Conservation (phyloP, 75 land plant species). For the Sequoiadendron giganteum region DNA sequence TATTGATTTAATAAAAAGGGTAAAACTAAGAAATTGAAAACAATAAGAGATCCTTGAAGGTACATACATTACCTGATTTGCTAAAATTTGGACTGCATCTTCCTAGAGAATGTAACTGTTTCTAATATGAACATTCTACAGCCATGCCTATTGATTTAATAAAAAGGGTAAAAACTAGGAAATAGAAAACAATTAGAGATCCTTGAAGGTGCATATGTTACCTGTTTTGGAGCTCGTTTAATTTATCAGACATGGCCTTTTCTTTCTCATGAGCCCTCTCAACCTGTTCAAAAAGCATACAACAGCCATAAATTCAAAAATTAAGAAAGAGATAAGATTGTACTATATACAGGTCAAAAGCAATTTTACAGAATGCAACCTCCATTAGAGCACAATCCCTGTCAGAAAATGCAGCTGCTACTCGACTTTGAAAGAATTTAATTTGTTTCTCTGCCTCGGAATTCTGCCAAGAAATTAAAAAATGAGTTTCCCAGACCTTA, state of each 20-base stretch:
- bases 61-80: conserved; percentile 48
- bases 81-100: too few relatives aligned
- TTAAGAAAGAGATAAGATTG: background rate
- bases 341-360: background rate
- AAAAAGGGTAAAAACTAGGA: background rate
- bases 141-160: background rate
- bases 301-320: background rate
- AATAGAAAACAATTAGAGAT: background rate
- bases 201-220: conserved; percentile 20
- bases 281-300: conserved; percentile 35
- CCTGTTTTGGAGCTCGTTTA: conserved; percentile 47
- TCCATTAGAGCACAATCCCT: conserved; percentile 77
- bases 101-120: background rate
- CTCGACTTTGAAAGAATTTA: conserved; percentile 82
- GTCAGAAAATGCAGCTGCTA: conserved; percentile 90
- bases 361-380: conserved; percentile 31
- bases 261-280: conserved; percentile 70
- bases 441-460: conserved; percentile 76
- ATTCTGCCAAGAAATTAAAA: conserved; percentile 39
- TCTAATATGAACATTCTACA: background rate
- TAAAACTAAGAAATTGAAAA: background rate
- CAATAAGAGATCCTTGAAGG: conserved; percentile 1
- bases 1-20: background rate
- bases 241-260: conserved; percentile 36
- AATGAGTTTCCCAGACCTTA: conserved; percentile 12